Conservation (phyloP, 2,329 filamentous ascomycete genomes). For the Fusarium burgessii region DNA sequence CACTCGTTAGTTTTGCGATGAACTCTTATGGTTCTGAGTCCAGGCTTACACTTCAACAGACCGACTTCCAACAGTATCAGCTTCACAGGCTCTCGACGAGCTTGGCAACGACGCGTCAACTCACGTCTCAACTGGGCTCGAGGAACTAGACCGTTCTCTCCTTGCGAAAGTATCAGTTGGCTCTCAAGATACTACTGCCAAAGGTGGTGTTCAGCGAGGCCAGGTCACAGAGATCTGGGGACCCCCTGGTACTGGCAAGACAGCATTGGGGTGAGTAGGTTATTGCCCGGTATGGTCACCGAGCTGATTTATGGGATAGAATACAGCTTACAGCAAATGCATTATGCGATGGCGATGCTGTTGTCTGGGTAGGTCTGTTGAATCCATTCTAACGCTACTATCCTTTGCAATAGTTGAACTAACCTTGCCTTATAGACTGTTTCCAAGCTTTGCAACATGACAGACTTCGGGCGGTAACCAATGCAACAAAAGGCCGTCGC, state of each 20-base stretch:
- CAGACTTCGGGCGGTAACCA: conserved; percentile 47
- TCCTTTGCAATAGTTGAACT: conserved; percentile 10
- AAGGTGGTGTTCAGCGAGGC: conserved; percentile 76
- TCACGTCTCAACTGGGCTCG: conserved; percentile 68
- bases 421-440: conserved; percentile 54
- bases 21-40: background rate
- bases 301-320: conserved; percentile 58
- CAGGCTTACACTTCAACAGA: conserved; percentile 60
- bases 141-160: conserved; percentile 64
- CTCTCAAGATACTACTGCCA: conserved; percentile 23
- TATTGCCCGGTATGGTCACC: conserved; percentile 19
- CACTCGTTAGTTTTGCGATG: conserved; percentile 59
- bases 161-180: conserved; percentile 21
- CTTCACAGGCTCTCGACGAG: conserved; percentile 76
- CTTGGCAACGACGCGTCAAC: conserved; percentile 64
- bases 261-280: conserved; percentile 76
- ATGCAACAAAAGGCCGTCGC: conserved; percentile 28
- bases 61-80: conserved; percentile 81
- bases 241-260: conserved; percentile 88
- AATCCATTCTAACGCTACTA: conserved; percentile 18
- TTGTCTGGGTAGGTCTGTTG: conserved; percentile 85
- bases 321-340: conserved; percentile 76
- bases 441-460: conserved; percentile 56
- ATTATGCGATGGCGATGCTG: conserved; percentile 69
- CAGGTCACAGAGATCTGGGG: conserved; percentile 91